Evolutionary conservation across 768 basidiomycete genomes (phyloP).

Genomic region (Tulasnella sp.): DNA sequence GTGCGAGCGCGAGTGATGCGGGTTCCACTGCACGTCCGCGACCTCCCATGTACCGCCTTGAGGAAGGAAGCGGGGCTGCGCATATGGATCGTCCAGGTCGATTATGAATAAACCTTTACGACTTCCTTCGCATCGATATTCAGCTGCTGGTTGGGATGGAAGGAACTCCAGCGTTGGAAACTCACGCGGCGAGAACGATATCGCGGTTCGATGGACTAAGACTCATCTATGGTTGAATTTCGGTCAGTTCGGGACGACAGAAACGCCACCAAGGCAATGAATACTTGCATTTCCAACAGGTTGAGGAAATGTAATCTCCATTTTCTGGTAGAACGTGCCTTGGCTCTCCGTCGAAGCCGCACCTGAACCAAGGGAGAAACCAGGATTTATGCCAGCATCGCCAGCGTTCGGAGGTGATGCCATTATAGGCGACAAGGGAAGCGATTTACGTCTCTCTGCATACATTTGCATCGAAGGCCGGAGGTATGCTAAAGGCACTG

Average conservation of each 20-base stretch:
- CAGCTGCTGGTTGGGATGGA: not conserved
- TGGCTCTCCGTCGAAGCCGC: not conserved
- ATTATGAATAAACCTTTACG: slow-evolving; percentile 93
- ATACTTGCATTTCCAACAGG: slow-evolving; percentile 27
- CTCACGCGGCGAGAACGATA: slow-evolving; percentile 83
- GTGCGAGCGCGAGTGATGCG: slow-evolving; percentile 66
- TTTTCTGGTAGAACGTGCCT: slow-evolving; percentile 26
- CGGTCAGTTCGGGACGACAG: not conserved
- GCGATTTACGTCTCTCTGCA: not conserved
- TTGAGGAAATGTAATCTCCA: slow-evolving; percentile 26
- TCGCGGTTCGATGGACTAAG: slow-evolving; percentile 87
- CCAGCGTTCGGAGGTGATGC: not conserved
- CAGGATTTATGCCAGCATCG: not conserved
- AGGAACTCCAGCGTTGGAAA: slow-evolving; percentile 18
- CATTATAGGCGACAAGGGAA: slow-evolving; percentile 5
- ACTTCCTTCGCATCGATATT: slow-evolving; percentile 38
- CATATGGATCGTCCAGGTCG: slow-evolving; percentile 81
- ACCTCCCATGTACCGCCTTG: slow-evolving; percentile 98
- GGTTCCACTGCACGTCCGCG: slow-evolving; percentile 90
- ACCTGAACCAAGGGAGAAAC: not conserved
- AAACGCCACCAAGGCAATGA: not conserved
- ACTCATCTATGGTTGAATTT: slow-evolving; percentile 59
- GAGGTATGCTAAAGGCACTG: not conserved
- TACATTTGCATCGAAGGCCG: slow-evolving; percentile 5
- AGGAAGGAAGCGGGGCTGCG: slow-evolving; percentile 88